These are phyloP conservation scores for Cryptococcus floricola DNA, from an alignment of 1,284 basidiomycete species.

Conservation along the genomic window DNA sequence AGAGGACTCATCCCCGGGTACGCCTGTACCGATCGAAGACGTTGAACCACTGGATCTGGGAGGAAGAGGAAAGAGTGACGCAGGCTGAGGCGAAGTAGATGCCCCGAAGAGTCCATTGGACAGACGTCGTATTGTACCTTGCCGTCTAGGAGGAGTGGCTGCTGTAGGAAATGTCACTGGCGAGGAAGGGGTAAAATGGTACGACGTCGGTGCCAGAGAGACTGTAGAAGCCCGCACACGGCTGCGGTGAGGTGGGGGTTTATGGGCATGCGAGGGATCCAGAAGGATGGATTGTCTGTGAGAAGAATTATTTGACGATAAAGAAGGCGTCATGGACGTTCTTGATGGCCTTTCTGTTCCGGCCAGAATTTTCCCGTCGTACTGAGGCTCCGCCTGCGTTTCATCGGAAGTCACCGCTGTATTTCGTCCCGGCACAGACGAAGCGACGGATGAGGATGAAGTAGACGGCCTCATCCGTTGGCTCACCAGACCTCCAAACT, in stretches of 20 bases:
- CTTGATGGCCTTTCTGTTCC: conserved; percentile 24
- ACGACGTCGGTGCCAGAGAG: conserved; percentile 24
- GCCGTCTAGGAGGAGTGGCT: conserved; percentile 36
- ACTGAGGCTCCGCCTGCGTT: not conserved
- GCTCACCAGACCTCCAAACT: conserved; percentile 24
- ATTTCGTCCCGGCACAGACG: not conserved
- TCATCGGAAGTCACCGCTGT: not conserved
- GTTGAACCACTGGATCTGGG: conserved; percentile 34
- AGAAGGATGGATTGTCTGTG: not conserved
- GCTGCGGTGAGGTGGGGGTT: not conserved
- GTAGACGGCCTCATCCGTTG: conserved; percentile 25
- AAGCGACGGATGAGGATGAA: conserved; percentile 22
- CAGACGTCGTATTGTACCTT: conserved; percentile 35
- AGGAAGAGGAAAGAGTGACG: conserved; percentile 35
- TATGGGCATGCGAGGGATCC: not conserved
- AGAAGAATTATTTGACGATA: conserved; percentile 13
- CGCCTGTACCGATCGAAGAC: conserved; percentile 16
- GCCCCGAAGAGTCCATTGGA: conserved; percentile 35
- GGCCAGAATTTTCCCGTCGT: conserved; percentile 7
- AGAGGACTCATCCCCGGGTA: conserved; percentile 11
- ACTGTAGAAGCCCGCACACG: conserved; percentile 33
- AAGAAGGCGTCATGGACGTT: conserved; percentile 23
- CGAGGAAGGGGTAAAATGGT: conserved; percentile 21
- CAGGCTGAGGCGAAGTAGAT: conserved; percentile 29
- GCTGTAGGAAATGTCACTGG: conserved; percentile 24